These are phyloP conservation scores for Myxozyma nipponensis DNA, from an alignment of 805 yeast genomes.

Conservation along the genomic window DNA sequence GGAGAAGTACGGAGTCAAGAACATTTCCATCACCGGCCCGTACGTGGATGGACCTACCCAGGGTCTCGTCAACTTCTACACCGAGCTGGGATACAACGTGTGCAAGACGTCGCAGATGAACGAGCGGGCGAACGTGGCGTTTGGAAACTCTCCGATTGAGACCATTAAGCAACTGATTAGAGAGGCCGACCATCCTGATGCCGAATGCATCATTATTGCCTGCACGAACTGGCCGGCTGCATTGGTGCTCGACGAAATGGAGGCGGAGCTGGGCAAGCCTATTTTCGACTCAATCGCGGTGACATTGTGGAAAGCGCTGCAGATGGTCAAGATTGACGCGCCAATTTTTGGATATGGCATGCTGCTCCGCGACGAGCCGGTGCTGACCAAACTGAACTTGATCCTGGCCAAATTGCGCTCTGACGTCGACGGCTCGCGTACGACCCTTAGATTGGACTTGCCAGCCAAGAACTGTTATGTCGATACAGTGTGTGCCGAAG, in stretches of 20 bases:
- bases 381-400: slow-evolving; percentile 2
- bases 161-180: slow-evolving; percentile 12
- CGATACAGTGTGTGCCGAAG: slow-evolving; percentile 16
- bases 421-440: slow-evolving; percentile 4
- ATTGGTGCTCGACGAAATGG: slow-evolving; percentile 13
- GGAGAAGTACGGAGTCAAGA: slow-evolving; percentile 14
- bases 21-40: slow-evolving; percentile 12
- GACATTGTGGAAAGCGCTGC: slow-evolving; percentile 16
- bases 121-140: slow-evolving; percentile 14
- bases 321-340: slow-evolving; percentile 11
- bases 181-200: slow-evolving; percentile 15
- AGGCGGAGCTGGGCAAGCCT: slow-evolving; percentile 17
- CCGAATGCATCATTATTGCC: slow-evolving; percentile 17
- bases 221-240: slow-evolving; percentile 22
- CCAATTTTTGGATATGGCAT: slow-evolving; percentile 15
- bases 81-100: slow-evolving; percentile 11
- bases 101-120: slow-evolving; percentile 18
- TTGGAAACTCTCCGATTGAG: slow-evolving; percentile 13
- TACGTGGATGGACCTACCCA: slow-evolving; percentile 20
- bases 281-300: slow-evolving; percentile 12
- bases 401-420: slow-evolving; percentile 1
- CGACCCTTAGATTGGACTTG: slow-evolving; percentile 12
- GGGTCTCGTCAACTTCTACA: slow-evolving; percentile 14
- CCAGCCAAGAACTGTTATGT: slow-evolving; percentile 11
- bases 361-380: slow-evolving; percentile 12